Conservation (phyloP, 441 rosid species). For the Arabidopsis lyrata region DNA sequence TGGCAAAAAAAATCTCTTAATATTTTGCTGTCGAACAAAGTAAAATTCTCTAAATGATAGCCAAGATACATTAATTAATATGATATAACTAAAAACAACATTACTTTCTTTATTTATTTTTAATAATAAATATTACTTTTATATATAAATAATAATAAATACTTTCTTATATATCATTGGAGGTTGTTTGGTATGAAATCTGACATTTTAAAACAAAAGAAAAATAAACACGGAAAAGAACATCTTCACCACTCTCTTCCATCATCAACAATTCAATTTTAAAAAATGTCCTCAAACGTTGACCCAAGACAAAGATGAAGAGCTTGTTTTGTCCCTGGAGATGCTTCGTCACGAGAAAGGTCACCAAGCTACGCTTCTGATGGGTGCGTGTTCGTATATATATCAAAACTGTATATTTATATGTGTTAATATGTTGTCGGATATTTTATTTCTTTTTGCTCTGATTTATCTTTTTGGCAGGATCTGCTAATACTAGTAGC, state of each 20-base stretch:
- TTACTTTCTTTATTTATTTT: not conserved
- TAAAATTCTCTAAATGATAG: not conserved
- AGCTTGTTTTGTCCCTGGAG: slow-evolving; percentile 34
- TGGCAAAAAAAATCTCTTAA: not conserved
- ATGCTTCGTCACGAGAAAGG: slow-evolving; percentile 50
- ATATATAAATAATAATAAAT: too few species aligned
- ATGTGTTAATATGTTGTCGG: not conserved
- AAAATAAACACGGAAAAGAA: slow-evolving; percentile 24
- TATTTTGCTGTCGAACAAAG: too few species aligned
- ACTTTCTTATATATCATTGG: not conserved
- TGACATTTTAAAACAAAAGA: not conserved
- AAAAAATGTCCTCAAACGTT: slow-evolving; percentile 14
- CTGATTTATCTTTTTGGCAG: slow-evolving; percentile 30
- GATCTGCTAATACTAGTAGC: slow-evolving; percentile 9
- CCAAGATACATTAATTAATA: not conserved
- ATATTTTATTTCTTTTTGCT: not conserved
- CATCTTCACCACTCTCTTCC: slow-evolving; percentile 41
- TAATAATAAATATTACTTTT: not conserved
- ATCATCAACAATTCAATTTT: slow-evolving; percentile 6
- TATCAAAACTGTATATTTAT: not conserved
- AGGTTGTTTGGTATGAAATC: slow-evolving; percentile 25
- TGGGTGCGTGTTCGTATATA: slow-evolving; percentile 30
- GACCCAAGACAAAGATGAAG: slow-evolving; percentile 41
- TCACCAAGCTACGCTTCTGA: slow-evolving; percentile 42
- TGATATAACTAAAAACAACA: not conserved